These are phyloP conservation scores for Gymnopilus junonius DNA, from an alignment of 768 basidiomycete species.

Conservation along the genomic window DNA sequence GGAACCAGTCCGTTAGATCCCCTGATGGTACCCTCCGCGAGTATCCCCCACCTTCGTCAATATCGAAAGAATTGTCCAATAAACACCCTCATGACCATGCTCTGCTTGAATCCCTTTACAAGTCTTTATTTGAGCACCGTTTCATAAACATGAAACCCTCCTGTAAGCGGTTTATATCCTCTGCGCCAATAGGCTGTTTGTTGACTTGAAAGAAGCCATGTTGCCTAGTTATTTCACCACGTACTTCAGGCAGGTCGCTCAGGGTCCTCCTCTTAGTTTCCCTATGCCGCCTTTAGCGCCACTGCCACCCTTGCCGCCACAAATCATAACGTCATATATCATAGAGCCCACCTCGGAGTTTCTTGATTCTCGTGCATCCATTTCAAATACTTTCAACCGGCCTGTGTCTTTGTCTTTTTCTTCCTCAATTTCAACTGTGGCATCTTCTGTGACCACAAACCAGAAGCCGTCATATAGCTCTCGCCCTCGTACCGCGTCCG, in stretches of 20 bases:
- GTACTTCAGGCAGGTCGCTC: constrained; percentile 67
- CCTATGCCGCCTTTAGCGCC: constrained; percentile 75
- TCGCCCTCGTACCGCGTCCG: constrained; percentile 34
- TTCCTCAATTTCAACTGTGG: constrained; percentile 47
- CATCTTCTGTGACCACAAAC: constrained; percentile 34
- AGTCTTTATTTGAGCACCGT: constrained; percentile 68
- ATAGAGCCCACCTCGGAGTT: constrained; percentile 40
- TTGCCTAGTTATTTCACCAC: constrained; percentile 73
- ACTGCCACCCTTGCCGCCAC: constrained; percentile 56
- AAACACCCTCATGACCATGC: constrained; percentile 66
- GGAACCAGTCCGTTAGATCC: constrained; percentile 53
- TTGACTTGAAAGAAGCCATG: constrained; percentile 46
- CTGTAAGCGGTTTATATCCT: constrained; percentile 41
- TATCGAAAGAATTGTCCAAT: constrained; percentile 19
- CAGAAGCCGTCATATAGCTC: constrained; percentile 28
- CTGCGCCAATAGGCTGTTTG: neutral
- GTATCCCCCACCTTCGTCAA: constrained; percentile 36
- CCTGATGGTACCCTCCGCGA: constrained; percentile 47
- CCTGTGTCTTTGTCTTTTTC: constrained; percentile 58
- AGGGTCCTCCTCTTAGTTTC: constrained; percentile 64
- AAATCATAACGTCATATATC: constrained; percentile 43
- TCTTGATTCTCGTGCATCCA: constrained; percentile 37
- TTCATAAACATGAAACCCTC: constrained; percentile 76
- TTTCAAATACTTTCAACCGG: constrained; percentile 39
- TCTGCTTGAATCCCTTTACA: constrained; percentile 67